Evolutionary conservation across 1,284 basidiomycete genomes (phyloP), one percentile per base, ranked within the genome.

Genomic region (Lentinus polychrous): DNA sequence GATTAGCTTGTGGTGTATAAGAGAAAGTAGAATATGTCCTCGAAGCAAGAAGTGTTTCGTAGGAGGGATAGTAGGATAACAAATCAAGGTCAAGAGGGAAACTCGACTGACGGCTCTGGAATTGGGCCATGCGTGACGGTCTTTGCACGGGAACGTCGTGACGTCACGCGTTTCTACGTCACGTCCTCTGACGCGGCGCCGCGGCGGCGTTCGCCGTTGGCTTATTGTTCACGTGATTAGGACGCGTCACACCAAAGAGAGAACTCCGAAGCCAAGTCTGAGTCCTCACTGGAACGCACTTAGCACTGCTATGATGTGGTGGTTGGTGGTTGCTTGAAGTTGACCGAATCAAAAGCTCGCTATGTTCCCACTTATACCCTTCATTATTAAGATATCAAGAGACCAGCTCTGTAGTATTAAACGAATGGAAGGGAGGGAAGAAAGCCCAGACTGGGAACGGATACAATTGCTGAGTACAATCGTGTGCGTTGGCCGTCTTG

Each of bases 371-470:
- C 10, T 40, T 22, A 6, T 40, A 7, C 39, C 39, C 12, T 15
- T 15, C 17, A 40, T 23, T 40, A 40, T 20, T 40, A 23, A 20
- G 20, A 8, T 15, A 40, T 7, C 10, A 22, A 23, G 39, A 40
- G 20, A 40, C 39, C 39, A 40, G 39, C 35, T 46, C 45, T 27
- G 18, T 43, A 37, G 18, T 43, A 37, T 22, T 18, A 38, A 39
- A 46, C 15, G 39, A 40, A 31, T 17, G 15, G 12, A 24, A 46
- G 27, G 27, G 27, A 46, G 17, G 17, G 32, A n/a, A 18, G 23
- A 24, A 38, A 20, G 35, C 36, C 45, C 34, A 46, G 22, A 27
- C 17, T n/a, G 18, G 14, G 36, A 15, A 39, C 27, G 31, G 4
- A 27, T 4, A 10, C 27, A 10, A 27, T 10, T 27, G 27, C n/a